Conservation (phyloP, 2,329 filamentous ascomycete species). For the Thermochaetoides dissita region DNA sequence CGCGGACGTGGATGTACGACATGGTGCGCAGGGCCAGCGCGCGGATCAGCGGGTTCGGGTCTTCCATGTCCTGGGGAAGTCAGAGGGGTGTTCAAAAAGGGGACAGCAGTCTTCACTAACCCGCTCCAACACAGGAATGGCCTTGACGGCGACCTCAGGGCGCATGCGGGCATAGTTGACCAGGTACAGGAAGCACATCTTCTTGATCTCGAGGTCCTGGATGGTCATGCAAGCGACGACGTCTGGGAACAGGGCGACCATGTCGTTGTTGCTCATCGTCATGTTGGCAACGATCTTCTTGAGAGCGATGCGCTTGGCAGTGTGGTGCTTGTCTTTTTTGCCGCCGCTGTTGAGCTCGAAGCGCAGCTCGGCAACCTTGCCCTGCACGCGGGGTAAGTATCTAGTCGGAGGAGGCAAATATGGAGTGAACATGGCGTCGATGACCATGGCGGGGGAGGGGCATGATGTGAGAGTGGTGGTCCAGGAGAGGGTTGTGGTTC, state of each 20-base stretch:
- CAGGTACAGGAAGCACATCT: slow-evolving; percentile 57
- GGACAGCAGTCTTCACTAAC: too few relatives aligned
- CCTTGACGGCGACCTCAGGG: slow-evolving; percentile 85
- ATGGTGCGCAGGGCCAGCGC: slow-evolving; percentile 87
- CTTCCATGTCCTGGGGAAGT: slow-evolving; percentile 66
- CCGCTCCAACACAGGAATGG: slow-evolving; percentile 71
- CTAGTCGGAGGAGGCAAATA: slow-evolving; percentile 32
- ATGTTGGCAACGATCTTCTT: slow-evolving; percentile 99
- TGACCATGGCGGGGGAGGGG: slow-evolving; percentile 1
- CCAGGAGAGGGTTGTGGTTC: neutral
- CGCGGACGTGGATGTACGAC: slow-evolving; percentile 91
- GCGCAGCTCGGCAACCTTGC: slow-evolving; percentile 95
- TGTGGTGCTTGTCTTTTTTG: slow-evolving; percentile 96
- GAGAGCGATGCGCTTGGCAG: slow-evolving; percentile 88
- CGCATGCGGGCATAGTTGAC: slow-evolving; percentile 95
- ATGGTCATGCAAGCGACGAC: slow-evolving; percentile 93
- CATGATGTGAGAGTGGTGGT: slow-evolving; percentile 3
- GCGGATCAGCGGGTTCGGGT: slow-evolving; percentile 80
- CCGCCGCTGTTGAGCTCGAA: slow-evolving; percentile 84
- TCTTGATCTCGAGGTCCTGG: slow-evolving; percentile 92
- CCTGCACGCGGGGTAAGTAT: slow-evolving; percentile 53
- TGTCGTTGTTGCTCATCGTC: slow-evolving; percentile 99
- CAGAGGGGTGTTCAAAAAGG: too few relatives aligned
- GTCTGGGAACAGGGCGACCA: slow-evolving; percentile 93
- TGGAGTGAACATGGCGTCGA: slow-evolving; percentile 37